These are phyloP conservation scores for Clavispora phyllophila DNA, from an alignment of 805 yeast species.

Conservation along the genomic window DNA sequence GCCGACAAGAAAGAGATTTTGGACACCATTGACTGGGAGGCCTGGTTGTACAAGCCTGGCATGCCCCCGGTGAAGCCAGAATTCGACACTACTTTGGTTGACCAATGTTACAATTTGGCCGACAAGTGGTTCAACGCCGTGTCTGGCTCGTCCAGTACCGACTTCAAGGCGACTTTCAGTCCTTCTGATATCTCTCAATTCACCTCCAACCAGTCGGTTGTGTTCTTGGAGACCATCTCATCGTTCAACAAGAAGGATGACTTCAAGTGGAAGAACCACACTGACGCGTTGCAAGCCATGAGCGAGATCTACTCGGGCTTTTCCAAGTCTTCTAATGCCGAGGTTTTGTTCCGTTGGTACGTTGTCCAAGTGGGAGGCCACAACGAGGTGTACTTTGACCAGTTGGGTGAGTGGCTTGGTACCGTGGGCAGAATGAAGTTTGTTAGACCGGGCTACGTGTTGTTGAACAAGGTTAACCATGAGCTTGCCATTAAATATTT, in stretches of 20 bases:
- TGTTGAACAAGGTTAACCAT: slow-evolving; percentile 60
- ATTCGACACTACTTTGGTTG: slow-evolving; percentile 76
- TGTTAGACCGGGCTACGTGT: slow-evolving; percentile 78
- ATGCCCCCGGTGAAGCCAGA: slow-evolving; percentile 78
- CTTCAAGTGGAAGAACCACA: slow-evolving; percentile 35
- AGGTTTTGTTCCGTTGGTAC: slow-evolving; percentile 75
- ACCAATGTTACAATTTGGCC: slow-evolving; percentile 63
- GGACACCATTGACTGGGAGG: slow-evolving; percentile 75
- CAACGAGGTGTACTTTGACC: slow-evolving; percentile 40
- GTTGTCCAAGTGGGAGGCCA: slow-evolving; percentile 57
- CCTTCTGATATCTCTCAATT: slow-evolving; percentile 50
- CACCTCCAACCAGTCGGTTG: slow-evolving; percentile 71
- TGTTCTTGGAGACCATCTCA: slow-evolving; percentile 67
- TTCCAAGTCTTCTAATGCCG: slow-evolving; percentile 63
- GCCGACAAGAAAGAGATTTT: slow-evolving; percentile 44
- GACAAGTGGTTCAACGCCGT: slow-evolving; percentile 54
- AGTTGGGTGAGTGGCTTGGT: slow-evolving; percentile 78
- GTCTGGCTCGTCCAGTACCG: slow-evolving; percentile 6
- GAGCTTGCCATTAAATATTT: slow-evolving; percentile 64
- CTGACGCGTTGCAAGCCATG: slow-evolving; percentile 26
- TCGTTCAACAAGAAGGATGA: slow-evolving; percentile 40
- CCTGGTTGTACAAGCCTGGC: slow-evolving; percentile 79
- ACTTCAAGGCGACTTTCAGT: slow-evolving; percentile 29
- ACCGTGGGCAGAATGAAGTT: slow-evolving; percentile 94
- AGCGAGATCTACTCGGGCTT: slow-evolving; percentile 36